phyloP scores from a whole-genome alignment of 2,329 filamentous ascomycete species.

The Diplodia seriata region DNA sequence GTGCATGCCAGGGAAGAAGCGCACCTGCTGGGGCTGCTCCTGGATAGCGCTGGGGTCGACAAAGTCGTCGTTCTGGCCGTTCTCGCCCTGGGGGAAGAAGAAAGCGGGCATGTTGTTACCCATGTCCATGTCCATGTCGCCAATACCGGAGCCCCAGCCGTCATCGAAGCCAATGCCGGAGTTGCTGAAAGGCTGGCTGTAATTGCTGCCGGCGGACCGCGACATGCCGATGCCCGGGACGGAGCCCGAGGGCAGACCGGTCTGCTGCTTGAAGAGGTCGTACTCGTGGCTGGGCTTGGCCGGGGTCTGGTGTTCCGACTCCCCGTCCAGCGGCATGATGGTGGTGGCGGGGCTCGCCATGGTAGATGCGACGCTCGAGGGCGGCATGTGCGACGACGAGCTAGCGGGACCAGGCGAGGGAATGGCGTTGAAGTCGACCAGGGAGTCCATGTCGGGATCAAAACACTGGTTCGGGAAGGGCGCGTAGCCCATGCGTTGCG shows the following conservation, averaged over 20 bases:
- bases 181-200: conserved; percentile 57
- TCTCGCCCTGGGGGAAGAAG: conserved; percentile 64
- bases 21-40: conserved; percentile 66
- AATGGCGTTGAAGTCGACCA: conserved; percentile 65
- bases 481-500: conserved; percentile 39
- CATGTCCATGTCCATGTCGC: conserved; percentile 72
- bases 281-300: conserved; percentile 92
- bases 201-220: conserved; percentile 55
- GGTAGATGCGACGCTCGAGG: conserved; percentile 58
- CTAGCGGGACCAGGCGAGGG: conserved; percentile 65
- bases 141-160: conserved; percentile 57
- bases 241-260: conserved; percentile 85
- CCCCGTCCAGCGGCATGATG: conserved; percentile 57
- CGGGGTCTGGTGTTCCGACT: conserved; percentile 63
- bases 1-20: conserved; percentile 93
- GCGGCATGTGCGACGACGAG: conserved; percentile 57
- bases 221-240: conserved; percentile 72
- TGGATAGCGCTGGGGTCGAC: conserved; percentile 78
- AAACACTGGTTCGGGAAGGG: conserved; percentile 47
- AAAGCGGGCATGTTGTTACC: conserved; percentile 61
- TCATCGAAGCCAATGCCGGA: conserved; percentile 73
- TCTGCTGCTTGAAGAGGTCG: conserved; percentile 93
- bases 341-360: conserved; percentile 63
- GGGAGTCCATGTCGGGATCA: conserved; percentile 50
- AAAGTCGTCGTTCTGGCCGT: conserved; percentile 59